Evolutionary conservation across 768 basidiomycete genomes (phyloP).

Genomic region (Xerocomellus intermedius): DNA sequence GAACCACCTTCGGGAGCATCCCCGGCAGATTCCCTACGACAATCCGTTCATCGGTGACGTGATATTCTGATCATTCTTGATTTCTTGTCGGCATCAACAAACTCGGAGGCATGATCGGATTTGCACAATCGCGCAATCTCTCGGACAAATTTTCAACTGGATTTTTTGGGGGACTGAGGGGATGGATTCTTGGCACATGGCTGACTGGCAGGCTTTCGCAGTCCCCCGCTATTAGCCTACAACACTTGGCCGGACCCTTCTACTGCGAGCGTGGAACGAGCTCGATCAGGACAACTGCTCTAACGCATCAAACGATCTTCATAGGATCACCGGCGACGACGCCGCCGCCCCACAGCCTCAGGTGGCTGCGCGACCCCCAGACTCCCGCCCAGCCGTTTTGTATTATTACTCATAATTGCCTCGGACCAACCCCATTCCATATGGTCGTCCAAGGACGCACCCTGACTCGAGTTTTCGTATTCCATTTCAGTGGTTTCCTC

Average conservation of each 20-base stretch:
- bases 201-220: conserved; percentile 12
- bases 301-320: conserved; percentile 24
- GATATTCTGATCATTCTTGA: conserved; percentile 11
- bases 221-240: conserved; percentile 8
- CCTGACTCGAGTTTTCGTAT: conserved; percentile 19
- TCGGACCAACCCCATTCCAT: conserved; percentile 21
- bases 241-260: conserved; percentile 14
- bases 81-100: conserved; percentile 34
- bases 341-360: conserved; percentile 15
- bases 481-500: conserved; percentile 19
- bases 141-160: conserved; percentile 29
- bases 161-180: conserved; percentile 15
- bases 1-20: conserved; percentile 38
- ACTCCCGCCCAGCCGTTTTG: conserved; percentile 19
- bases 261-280: conserved; percentile 23
- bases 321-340: conserved; percentile 22
- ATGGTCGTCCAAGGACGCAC: conserved; percentile 23
- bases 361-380: conserved; percentile 15
- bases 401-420: conserved; percentile 37
- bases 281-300: conserved; percentile 19
- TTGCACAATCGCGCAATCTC: conserved; percentile 23
- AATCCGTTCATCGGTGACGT: conserved; percentile 33
- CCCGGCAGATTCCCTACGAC: conserved; percentile 31
- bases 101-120: conserved; percentile 27
- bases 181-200: conserved; percentile 19